Evolutionary conservation across 805 yeast species (phyloP), one percentile per base, ranked within the genome.

Genomic region (Yamadazyma olivae): DNA sequence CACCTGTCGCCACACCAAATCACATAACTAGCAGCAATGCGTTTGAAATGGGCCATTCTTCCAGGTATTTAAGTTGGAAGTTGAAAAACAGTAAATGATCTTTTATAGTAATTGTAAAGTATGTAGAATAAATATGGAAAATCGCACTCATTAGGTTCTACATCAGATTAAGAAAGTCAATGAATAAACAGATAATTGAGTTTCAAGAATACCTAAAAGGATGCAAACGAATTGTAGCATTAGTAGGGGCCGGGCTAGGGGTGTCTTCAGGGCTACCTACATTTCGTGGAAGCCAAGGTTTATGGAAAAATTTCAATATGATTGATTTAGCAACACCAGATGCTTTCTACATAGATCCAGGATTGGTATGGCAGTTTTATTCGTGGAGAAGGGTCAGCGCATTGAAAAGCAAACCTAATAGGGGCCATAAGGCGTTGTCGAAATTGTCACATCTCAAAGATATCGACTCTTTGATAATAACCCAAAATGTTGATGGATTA

Each of bases 301-400:
- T 81, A 19, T 88, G 96, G 95, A 70, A 77, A 41, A 77, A 77
- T 42, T 83, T 77, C 60, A 82, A 82, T 35, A 79, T 89, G 48
- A 80, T 85, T 30, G 96, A 88, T 51, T 65, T 89, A 29, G 95
- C 95, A 6, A 88, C 96, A 0, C 95, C 95, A 0, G 96, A 88
- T 52, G 96, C 95, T 4, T 88, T 89, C 55, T 75, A 79, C 40
- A 66, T 68, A 14, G 90, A 88, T 53, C 95, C 96, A 0, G 85
- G 86, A 0, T 65, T 87, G 7, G 96, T 89, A 6, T 88, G 96
- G 96, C 91, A 85, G 53, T 88, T 84, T 50, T 88, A 89, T 57
- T 70, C 87, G 4, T 77, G 77, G 56, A 61, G 95, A 42, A 55
- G 96, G 30, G 70, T 61, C 31, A 66, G 66, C 32, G 90, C 95